Conservation (phyloP, 805 yeast genomes). For the Cyberlindnera misumaiensis region DNA sequence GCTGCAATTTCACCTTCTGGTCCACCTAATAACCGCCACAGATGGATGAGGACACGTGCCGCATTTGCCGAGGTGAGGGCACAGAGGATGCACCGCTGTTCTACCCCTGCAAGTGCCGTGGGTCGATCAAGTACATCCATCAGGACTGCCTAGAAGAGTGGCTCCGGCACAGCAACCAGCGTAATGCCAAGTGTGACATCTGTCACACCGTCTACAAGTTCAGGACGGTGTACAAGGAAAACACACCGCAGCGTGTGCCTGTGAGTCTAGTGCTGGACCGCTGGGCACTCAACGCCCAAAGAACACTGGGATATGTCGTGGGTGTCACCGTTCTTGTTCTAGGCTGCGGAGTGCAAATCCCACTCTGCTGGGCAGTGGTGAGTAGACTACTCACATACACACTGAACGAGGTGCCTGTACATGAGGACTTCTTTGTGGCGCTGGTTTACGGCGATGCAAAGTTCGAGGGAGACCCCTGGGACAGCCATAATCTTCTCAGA, state of each 20-base stretch:
- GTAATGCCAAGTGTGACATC: conserved; percentile 70
- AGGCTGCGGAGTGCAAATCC: conserved; percentile 46
- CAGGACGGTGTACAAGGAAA: conserved; percentile 53
- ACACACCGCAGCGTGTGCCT: conserved; percentile 65
- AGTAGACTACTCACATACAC: conserved; percentile 51
- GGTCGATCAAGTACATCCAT: conserved; percentile 89
- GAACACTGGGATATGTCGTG: conserved; percentile 3
- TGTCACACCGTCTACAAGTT: conserved; percentile 74
- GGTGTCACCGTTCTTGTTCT: conserved; percentile 24
- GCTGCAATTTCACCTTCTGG: too few species aligned
- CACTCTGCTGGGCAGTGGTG: conserved; percentile 48
- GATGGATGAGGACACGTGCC: conserved; percentile 51
- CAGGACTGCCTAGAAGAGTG: conserved; percentile 88
- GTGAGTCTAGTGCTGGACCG: conserved; percentile 38
- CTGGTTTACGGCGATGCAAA: conserved; percentile 22
- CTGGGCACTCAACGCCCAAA: not conserved
- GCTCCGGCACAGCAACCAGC: conserved; percentile 52
- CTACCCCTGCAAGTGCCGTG: conserved; percentile 92
- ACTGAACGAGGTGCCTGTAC: conserved; percentile 47
- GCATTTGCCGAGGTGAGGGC: conserved; percentile 93
- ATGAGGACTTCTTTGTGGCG: conserved; percentile 17
- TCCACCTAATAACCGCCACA: too few species aligned
- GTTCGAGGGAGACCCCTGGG: conserved; percentile 15
- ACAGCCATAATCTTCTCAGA: conserved; percentile 2
- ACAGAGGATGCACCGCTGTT: conserved; percentile 69